Evolutionary conservation across 108 stramenopile species (phyloP).

Genomic region (Pseudonitzschia pungens): DNA sequence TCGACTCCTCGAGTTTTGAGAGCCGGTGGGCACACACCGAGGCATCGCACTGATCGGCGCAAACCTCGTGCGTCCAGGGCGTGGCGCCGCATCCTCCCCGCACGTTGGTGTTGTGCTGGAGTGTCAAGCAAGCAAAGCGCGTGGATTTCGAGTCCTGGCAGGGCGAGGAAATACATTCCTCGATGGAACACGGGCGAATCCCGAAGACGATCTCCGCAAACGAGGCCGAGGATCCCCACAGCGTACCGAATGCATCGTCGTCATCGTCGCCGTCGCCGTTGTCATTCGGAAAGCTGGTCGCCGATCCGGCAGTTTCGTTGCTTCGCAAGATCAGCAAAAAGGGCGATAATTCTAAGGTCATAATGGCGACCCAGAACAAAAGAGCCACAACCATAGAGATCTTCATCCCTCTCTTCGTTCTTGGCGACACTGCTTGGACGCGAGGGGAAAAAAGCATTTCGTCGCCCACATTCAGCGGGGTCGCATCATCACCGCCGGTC

Average conservation of each 20-base stretch:
- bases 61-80: not conserved
- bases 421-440: not conserved
- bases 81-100: not conserved
- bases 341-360: not conserved
- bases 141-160: not conserved
- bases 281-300: not conserved
- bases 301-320: not conserved
- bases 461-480: not conserved
- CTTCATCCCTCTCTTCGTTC: not conserved
- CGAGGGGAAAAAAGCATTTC: not conserved
- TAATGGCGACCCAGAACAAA: not conserved
- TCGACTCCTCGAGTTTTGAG: too few species aligned
- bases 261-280: not conserved
- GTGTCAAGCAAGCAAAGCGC: not conserved
- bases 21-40: not conserved
- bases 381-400: not conserved
- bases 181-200: conserved; percentile 5
- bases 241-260: not conserved
- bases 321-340: not conserved
- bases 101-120: not conserved
- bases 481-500: not conserved
- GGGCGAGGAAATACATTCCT: conserved; percentile 9
- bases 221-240: conserved; percentile 1
- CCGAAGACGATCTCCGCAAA: not conserved
- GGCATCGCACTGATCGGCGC: conserved; percentile 11